A percentile compares a stretch with the other conserved stretches of the same genome.
Evolutionary conservation across 2,329 filamentous ascomycete genomes (phyloP).

Genomic region (Calonectria pseudoturangicola): DNA sequence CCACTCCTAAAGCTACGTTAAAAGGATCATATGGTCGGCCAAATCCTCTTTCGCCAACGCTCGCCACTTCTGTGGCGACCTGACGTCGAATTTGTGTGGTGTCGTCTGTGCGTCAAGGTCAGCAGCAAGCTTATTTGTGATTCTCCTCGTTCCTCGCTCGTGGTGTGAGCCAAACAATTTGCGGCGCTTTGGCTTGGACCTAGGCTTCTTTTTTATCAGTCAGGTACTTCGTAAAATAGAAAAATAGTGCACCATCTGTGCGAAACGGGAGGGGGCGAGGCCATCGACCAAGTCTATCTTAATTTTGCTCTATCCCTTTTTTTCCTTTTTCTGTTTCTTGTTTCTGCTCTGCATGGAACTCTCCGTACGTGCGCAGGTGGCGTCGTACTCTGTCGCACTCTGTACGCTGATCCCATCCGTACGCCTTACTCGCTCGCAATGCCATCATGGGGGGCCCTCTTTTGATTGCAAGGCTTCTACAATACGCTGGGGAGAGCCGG

Average conservation of each 20-base stretch:
- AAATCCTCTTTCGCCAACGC: slow-evolving; percentile 19
- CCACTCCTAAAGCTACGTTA: slow-evolving; percentile 4
- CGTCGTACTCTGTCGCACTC: neutral
- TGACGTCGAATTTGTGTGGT: slow-evolving; percentile 23
- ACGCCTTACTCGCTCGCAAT: slow-evolving; percentile 8
- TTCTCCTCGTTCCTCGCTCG: neutral
- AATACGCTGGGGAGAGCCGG: too few species aligned
- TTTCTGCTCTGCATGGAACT: slow-evolving; percentile 15
- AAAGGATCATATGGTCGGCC: neutral
- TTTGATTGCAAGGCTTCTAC: slow-evolving; percentile 6
- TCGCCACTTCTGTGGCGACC: slow-evolving; percentile 19
- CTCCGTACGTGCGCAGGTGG: slow-evolving; percentile 14
- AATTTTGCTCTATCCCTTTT: slow-evolving; percentile 19
- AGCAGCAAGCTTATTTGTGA: slow-evolving; percentile 36
- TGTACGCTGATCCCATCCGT: neutral
- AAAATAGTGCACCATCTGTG: neutral
- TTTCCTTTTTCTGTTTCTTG: slow-evolving; percentile 4
- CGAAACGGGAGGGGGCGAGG: slow-evolving; percentile 8
- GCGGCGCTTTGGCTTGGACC: slow-evolving; percentile 26
- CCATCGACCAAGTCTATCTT: slow-evolving; percentile 4
- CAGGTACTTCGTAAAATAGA: neutral
- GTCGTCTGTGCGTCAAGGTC: slow-evolving; percentile 33
- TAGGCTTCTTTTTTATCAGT: slow-evolving; percentile 11
- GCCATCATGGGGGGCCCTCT: neutral
- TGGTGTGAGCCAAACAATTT: slow-evolving; percentile 5